Conservation (phyloP, 352 stramenopile genomes). For the Pseudoperonospora humuli region DNA sequence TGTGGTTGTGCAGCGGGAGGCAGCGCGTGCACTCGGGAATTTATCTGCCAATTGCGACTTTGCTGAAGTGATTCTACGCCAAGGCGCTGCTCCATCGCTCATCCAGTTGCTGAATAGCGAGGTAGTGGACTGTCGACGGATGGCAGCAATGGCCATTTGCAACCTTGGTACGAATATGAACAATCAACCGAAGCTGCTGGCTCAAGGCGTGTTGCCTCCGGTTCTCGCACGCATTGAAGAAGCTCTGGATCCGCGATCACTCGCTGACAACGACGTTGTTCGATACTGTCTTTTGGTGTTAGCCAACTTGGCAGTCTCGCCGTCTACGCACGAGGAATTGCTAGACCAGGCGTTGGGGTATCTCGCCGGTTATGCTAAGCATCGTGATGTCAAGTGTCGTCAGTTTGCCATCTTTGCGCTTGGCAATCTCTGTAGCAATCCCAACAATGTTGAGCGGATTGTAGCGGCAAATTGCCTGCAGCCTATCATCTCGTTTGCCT, state of each 20-base stretch:
- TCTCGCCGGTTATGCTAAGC: constrained; percentile 89
- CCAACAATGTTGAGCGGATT: constrained; percentile 85
- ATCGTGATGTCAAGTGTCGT: constrained; percentile 93
- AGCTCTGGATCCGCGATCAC: constrained; percentile 87
- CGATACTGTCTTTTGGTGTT: constrained; percentile 93
- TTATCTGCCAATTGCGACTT: constrained; percentile 94
- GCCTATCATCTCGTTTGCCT: constrained; percentile 91
- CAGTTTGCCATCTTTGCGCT: constrained; percentile 94
- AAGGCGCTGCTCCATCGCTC: constrained; percentile 78
- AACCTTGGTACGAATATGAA: constrained; percentile 93
- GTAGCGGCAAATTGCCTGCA: constrained; percentile 85
- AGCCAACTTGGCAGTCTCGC: constrained; percentile 88
- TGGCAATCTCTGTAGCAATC: constrained; percentile 92
- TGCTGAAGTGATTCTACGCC: constrained; percentile 86
- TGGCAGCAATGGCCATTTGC: constrained; percentile 93
- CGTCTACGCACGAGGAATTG: constrained; percentile 74
- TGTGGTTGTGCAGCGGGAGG: constrained; percentile 88
- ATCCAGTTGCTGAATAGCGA: constrained; percentile 85
- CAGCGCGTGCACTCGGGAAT: constrained; percentile 90
- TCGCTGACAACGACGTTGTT: constrained; percentile 92
- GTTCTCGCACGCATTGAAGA: constrained; percentile 85
- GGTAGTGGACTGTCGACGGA: constrained; percentile 90
- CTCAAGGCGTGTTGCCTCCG: constrained; percentile 78
- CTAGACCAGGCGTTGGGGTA: constrained; percentile 78
- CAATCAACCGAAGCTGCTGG: constrained; percentile 89